Evolutionary conservation across 2,329 filamentous ascomycete genomes (phyloP), one percentile per base, ranked within the genome.

Genomic region (Fusarium ambrosium): DNA sequence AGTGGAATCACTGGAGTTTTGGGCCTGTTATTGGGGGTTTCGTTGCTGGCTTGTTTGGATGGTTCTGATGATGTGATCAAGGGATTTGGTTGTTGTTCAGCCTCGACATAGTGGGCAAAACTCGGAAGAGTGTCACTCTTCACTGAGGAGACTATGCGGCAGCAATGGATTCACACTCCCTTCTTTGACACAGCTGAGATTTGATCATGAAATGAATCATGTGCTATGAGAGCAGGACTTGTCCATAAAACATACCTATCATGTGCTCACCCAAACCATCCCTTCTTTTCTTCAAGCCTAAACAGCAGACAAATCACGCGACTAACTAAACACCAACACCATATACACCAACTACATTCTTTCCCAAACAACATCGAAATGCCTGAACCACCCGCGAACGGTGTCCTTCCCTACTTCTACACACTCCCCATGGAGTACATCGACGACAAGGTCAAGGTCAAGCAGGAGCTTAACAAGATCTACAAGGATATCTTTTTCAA

Each of bases 1-100:
- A 77, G 34, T 78, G 76, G 76, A 63, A 67, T 43, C 74, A 77
- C n/a, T 78, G 77, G 77, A 27, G 61, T 2, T 70, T 71, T 43
- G 61, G 62, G 6, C 76, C 76, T 2, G 20, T 78, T 7, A 43
- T 59, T 41, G 34, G 32, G 6, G 63, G 20, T 1, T 55, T 73
- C 2, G 22, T 43, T 9, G 41, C 60, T 48, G 39, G 37, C 3
- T 34, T 62, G 20, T 11, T 51, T 48, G 5, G 58, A 16, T n/a
- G 66, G 69, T 18, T 18, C 72, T n/a, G n/a, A 72, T 18, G 55
- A 56, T 32, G 11, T 20, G 51, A 9, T 6, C 1, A 20, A 6
- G 27, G 4, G 11, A 13, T 9, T 16, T 55, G n/a, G 6, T 9
- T 14, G 18, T 55, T 55, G 11, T 20, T 55, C 51, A 55, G 18